Percentiles rank a stretch among this genome's conserved stretches.
Conservation (phyloP, 176 grass and related monocot species). For the Triticum monococcum region DNA sequence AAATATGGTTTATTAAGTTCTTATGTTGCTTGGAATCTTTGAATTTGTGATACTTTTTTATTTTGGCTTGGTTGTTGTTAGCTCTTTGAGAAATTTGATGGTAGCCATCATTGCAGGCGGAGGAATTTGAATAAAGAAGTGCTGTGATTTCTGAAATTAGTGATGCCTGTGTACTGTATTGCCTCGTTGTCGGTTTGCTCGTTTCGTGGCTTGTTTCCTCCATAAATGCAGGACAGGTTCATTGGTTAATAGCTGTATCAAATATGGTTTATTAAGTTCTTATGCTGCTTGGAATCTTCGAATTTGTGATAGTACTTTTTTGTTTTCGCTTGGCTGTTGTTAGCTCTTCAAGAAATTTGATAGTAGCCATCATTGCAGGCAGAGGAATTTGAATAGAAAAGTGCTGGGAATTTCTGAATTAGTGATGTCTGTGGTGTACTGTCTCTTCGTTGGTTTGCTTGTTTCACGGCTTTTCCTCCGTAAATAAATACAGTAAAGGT, state of each 20-base stretch:
- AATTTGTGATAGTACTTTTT: no score
- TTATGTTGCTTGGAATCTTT: background rate
- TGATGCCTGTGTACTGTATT: background rate
- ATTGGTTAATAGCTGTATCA: no score
- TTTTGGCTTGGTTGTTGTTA: background rate
- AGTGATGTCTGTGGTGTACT: background rate
- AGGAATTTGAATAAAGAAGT: background rate
- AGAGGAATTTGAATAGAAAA: background rate
- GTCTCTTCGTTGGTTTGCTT: background rate
- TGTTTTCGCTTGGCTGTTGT: background rate
- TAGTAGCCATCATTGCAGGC: background rate
- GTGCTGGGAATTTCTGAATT: background rate
- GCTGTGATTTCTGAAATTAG: background rate
- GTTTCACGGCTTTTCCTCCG: background rate
- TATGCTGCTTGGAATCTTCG: no score
- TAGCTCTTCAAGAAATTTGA: background rate
- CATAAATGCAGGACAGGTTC: no score
- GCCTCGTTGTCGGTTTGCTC: background rate
- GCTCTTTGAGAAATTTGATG: background rate
- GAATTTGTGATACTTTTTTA: background rate
- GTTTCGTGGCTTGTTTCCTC: background rate
- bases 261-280: no score
- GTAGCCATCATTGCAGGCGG: background rate
- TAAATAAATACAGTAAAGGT: conserved; percentile 20
- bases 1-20: background rate